phyloP scores from a whole-genome alignment of 2,329 filamentous ascomycete genomes.

The Chaetomium sp. region DNA sequence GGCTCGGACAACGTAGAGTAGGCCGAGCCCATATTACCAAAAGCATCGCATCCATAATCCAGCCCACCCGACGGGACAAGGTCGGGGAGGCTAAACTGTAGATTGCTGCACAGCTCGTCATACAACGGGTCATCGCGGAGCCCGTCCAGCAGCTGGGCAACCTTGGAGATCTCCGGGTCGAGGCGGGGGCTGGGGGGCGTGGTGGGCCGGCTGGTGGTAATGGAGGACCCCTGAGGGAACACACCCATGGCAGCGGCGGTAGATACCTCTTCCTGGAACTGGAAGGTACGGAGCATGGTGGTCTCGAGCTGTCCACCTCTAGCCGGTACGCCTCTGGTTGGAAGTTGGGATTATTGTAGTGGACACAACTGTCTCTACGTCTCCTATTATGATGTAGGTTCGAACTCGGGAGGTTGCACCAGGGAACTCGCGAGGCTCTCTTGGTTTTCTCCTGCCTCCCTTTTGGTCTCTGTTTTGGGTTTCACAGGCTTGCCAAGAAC shows the following conservation, averaged over 20 bases:
- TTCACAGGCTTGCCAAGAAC: neutral
- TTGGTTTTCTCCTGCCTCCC: neutral
- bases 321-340: too few relatives aligned
- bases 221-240: neutral
- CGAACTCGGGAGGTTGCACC: too few relatives aligned
- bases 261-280: conserved; percentile 26
- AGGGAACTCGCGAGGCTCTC: neutral
- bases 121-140: neutral
- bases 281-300: conserved; percentile 33
- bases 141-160: neutral
- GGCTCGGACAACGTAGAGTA: neutral
- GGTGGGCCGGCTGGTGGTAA: neutral
- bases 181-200: neutral
- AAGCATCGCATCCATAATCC: neutral
- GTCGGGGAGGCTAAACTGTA: neutral
- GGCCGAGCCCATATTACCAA: neutral
- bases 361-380: neutral
- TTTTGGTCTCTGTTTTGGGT: neutral
- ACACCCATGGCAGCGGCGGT: neutral
- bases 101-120: neutral
- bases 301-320: conserved; percentile 15
- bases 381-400: neutral
- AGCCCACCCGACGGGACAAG: neutral
- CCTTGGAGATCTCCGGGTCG: neutral
- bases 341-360: neutral